These are phyloP conservation scores for Leccinellum rugosiceps DNA, from an alignment of 768 basidiomycete species.

Conservation along the genomic window DNA sequence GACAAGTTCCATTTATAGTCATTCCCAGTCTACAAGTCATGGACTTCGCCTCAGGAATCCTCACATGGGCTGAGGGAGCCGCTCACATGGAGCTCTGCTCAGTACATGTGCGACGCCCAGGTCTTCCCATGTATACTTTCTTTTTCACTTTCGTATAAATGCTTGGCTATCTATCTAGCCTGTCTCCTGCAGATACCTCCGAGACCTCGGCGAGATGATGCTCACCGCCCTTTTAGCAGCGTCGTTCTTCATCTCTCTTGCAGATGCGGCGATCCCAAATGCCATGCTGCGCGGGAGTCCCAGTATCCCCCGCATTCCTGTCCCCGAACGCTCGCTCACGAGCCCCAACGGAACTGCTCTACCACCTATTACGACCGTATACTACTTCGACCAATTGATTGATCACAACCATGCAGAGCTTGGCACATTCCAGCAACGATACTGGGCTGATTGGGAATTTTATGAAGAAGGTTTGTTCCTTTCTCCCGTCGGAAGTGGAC, in stretches of 20 bases:
- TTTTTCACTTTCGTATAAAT: neutral
- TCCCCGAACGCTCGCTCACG: conserved; percentile 6
- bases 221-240: conserved; percentile 6
- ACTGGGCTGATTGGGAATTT: conserved; percentile 67
- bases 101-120: neutral
- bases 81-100: neutral
- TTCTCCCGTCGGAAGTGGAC: neutral
- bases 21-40: neutral
- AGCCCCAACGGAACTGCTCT: conserved; percentile 24
- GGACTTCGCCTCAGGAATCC: neutral
- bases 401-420: conserved; percentile 52
- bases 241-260: conserved; percentile 11
- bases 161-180: neutral
- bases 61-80: neutral
- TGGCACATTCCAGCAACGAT: conserved; percentile 77
- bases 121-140: neutral
- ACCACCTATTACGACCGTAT: conserved; percentile 29
- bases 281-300: conserved; percentile 24
- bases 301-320: conserved; percentile 13
- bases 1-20: neutral
- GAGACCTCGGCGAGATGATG: conserved; percentile 10
- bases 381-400: conserved; percentile 32
- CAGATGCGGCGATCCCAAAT: conserved; percentile 19
- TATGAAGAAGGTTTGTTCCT: conserved; percentile 44
- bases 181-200: neutral